These are phyloP conservation scores for Rhizopus sp. DNA, from an alignment of 371 early-diverging fungal species.

Conservation along the genomic window DNA sequence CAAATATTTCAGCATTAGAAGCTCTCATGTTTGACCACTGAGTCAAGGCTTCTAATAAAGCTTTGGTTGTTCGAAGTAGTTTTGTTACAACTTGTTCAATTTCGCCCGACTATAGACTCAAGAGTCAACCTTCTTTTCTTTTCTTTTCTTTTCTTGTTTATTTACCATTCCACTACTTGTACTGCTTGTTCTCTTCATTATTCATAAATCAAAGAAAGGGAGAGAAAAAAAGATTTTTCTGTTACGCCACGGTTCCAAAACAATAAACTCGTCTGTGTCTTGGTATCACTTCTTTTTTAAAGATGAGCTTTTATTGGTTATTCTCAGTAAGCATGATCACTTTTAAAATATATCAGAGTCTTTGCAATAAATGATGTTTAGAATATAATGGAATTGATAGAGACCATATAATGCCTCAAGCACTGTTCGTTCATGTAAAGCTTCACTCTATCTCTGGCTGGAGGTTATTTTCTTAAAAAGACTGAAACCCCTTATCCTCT, in stretches of 20 bases:
- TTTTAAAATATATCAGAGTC: too few relatives aligned
- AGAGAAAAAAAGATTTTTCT: conserved; percentile 3
- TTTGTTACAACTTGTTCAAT: conserved; percentile 66
- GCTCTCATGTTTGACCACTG: conserved; percentile 55
- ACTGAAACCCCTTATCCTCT: too few relatives aligned
- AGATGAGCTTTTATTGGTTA: neutral
- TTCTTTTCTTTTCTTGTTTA: neutral
- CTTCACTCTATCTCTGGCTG: too few relatives aligned
- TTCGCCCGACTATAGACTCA: conserved; percentile 39
- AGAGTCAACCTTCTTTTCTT: neutral
- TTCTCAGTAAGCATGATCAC: neutral
- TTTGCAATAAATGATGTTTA: too few relatives aligned
- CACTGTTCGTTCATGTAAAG: too few relatives aligned
- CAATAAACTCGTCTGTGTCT: too few relatives aligned
- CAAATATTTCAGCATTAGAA: conserved; percentile 53
- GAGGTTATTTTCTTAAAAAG: too few relatives aligned
- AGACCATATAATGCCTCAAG: too few relatives aligned
- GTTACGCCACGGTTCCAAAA: neutral
- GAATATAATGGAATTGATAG: too few relatives aligned
- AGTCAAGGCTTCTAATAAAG: conserved; percentile 60
- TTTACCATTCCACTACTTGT: conserved; percentile 22
- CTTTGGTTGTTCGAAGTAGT: conserved; percentile 60
- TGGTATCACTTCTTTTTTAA: neutral
- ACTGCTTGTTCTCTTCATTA: conserved; percentile 25
- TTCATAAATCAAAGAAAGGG: conserved; percentile 7